Conservation (phyloP, 345 rosid species). For the Jatropha curcas region DNA sequence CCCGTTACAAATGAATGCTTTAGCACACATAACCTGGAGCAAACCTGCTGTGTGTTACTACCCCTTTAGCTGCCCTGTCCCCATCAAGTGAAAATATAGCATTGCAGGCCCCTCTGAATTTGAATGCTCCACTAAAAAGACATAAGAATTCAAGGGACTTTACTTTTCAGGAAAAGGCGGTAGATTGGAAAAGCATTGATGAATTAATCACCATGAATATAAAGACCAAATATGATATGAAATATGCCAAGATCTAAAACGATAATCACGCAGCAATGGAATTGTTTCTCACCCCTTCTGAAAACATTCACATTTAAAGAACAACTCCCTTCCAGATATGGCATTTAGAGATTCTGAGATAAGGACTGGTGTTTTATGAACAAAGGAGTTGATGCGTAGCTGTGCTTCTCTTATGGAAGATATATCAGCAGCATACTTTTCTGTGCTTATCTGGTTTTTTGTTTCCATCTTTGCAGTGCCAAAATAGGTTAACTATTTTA, state of each 20-base stretch:
- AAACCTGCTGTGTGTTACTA: slow-evolving; percentile 94
- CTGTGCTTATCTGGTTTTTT: slow-evolving; percentile 18
- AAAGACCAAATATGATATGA: neutral
- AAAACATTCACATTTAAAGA: slow-evolving; percentile 85
- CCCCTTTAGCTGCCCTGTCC: slow-evolving; percentile 74
- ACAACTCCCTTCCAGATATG: slow-evolving; percentile 61
- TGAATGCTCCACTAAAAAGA: slow-evolving; percentile 75
- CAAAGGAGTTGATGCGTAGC: slow-evolving; percentile 51
- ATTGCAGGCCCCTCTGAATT: slow-evolving; percentile 94
- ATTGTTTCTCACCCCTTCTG: slow-evolving; percentile 73
- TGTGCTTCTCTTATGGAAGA: slow-evolving; percentile 73
- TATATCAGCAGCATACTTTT: slow-evolving; percentile 77
- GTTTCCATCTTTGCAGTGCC: slow-evolving; percentile 42
- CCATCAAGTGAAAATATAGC: slow-evolving; percentile 67
- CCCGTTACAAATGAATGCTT: slow-evolving; percentile 42
- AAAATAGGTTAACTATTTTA: neutral
- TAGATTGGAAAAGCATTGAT: neutral
- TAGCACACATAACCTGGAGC: neutral
- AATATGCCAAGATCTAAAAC: neutral
- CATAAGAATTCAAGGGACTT: neutral
- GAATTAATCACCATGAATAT: neutral
- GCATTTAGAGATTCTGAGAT: slow-evolving; percentile 65
- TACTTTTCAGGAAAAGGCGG: slow-evolving; percentile 4
- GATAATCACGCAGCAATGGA: slow-evolving; percentile 9
- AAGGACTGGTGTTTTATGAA: slow-evolving; percentile 73